Evolutionary conservation across 345 rosid species (phyloP).

Genomic region (Camelina laxa): DNA sequence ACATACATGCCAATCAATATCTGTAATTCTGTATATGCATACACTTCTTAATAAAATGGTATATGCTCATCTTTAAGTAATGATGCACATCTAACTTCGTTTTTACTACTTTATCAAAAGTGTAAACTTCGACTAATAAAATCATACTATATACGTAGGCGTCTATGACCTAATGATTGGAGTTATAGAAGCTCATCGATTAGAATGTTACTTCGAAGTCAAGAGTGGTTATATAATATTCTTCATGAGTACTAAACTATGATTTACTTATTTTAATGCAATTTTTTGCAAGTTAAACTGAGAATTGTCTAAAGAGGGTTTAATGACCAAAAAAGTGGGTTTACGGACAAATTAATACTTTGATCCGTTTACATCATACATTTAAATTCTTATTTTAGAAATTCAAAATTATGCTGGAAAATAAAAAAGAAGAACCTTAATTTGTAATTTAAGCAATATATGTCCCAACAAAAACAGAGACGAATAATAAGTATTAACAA

Average conservation of each 20-base stretch:
- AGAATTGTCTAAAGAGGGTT: background rate
- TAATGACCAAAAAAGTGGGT: background rate
- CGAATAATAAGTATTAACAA: background rate
- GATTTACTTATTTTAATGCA: background rate
- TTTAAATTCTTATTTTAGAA: background rate
- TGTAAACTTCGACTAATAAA: slow-evolving; percentile 26
- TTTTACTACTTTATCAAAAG: slow-evolving; percentile 31
- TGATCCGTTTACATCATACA: slow-evolving; percentile 3
- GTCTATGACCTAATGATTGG: slow-evolving; percentile 31
- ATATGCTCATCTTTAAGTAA: background rate
- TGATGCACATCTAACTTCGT: slow-evolving; percentile 32
- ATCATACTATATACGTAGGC: background rate
- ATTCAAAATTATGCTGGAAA: background rate
- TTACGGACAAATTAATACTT: background rate
- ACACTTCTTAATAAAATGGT: slow-evolving; percentile 2
- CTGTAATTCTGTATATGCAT: background rate
- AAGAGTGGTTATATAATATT: slow-evolving; percentile 30
- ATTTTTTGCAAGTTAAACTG: background rate
- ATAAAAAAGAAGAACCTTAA: background rate
- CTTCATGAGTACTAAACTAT: slow-evolving; percentile 10
- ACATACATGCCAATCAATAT: background rate
- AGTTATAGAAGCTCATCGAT: slow-evolving; percentile 27
- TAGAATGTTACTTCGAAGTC: slow-evolving; percentile 42
- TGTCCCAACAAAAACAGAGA: background rate
- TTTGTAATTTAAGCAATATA: background rate